Evolutionary conservation across 2,329 filamentous ascomycete species (phyloP), one percentile per base, ranked within the genome.

Genomic region (Westerdykella aurantiaca): DNA sequence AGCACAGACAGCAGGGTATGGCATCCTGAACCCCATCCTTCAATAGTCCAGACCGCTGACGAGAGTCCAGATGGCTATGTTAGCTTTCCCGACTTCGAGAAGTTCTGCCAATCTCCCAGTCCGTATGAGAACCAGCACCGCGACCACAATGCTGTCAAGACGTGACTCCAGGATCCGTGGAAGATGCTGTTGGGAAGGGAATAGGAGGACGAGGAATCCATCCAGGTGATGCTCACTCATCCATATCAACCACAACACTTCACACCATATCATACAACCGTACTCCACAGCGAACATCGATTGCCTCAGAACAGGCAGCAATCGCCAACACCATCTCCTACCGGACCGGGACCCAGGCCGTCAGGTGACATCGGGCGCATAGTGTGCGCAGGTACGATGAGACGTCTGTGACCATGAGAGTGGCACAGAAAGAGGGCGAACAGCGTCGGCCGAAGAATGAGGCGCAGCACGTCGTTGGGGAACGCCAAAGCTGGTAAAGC

Each of bases 51-150:
- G 14, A 18, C 29, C 7, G 48, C 56, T 61, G 42, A 64, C 53
- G 34, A 37, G 34, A 1, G 16, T 41, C 25, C 41, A 56, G 76
- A 72, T 44, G 77, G 79, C 49, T 87, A 87, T 66, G 82, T 85
- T 59, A 86, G 83, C 70, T 87, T 87, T 61, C 83, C 83, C 13
- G 83, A 78, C 63, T 86, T 86, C 64, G 83, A 87, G 57, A 76
- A 80, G 47, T 86, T 75, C 52, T 69, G 82, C 72, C 49, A 64
- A 29, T 51, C 42, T n/a, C 54, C 57, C 37, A 57, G 58, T 41
- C 50, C 54, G 16, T 65, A 66, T 47, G 58, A 58, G 9, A 48
- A 23, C 17, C 58, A 63, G 42, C 54, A 52, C 34, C 54, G 49
- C 16, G 57, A 62, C 38, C 56, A 60, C 38, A 53, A 53, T 21